Evolutionary conservation across 1,284 basidiomycete species (phyloP).

Genomic region (Cutaneotrichosporon curvatum): DNA sequence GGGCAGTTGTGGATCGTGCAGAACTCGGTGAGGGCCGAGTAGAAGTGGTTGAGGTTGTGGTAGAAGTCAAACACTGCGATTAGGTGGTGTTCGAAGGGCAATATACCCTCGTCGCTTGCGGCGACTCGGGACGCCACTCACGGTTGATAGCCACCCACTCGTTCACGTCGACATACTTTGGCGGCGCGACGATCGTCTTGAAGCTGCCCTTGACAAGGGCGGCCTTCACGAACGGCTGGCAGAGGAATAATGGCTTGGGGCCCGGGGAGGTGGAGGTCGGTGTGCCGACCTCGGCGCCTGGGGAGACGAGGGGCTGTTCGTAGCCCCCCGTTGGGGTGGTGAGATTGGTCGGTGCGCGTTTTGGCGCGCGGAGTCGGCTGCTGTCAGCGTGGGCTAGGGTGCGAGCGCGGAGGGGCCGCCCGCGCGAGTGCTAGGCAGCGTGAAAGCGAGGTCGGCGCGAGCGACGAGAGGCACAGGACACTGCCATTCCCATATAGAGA

Average conservation of each 20-base stretch:
- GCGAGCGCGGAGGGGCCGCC: neutral
- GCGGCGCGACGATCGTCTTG: conserved; percentile 95
- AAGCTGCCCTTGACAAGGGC: conserved; percentile 97
- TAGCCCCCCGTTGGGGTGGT: conserved; percentile 22
- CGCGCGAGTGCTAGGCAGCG: too few relatives aligned
- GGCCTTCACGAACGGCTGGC: conserved; percentile 90
- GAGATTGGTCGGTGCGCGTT: conserved; percentile 22
- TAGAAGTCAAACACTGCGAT: conserved; percentile 84
- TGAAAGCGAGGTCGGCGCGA: too few relatives aligned
- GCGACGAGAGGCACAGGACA: too few relatives aligned
- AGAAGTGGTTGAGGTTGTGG: conserved; percentile 94
- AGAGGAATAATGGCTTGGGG: conserved; percentile 68
- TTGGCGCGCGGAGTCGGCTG: conserved; percentile 44
- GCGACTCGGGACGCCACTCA: too few relatives aligned
- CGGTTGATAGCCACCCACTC: conserved; percentile 98
- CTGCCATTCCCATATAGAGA: too few relatives aligned
- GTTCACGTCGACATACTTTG: conserved; percentile 94
- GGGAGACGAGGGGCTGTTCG: conserved; percentile 36
- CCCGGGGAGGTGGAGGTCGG: conserved; percentile 17
- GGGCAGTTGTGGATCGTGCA: conserved; percentile 85
- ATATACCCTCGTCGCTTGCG: too few relatives aligned
- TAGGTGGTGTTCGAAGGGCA: neutral
- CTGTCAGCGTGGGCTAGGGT: neutral
- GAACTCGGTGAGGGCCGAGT: conserved; percentile 88
- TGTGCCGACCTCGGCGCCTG: conserved; percentile 29